Conservation (phyloP, 108 stramenopile genomes). For the Hondaea fermentalgiana region DNA sequence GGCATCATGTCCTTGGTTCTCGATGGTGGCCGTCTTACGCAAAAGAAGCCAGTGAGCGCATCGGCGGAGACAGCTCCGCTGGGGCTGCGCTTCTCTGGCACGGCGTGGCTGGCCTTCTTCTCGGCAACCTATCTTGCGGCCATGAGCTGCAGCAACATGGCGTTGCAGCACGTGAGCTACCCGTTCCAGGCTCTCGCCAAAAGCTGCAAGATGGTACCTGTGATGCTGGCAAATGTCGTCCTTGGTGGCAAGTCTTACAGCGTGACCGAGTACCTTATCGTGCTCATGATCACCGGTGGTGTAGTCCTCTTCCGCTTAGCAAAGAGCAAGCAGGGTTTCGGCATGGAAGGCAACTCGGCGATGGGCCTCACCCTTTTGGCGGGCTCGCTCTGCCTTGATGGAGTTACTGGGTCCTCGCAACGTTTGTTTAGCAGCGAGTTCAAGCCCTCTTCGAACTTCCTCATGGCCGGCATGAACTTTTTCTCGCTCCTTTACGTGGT, state of each 20-base stretch:
- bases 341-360: conserved; percentile 25
- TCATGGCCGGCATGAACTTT: conserved; percentile 78
- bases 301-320: conserved; percentile 58
- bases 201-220: conserved; percentile 81
- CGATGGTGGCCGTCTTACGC: not conserved
- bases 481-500: conserved; percentile 54
- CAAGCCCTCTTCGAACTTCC: conserved; percentile 62
- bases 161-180: conserved; percentile 62
- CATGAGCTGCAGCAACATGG: conserved; percentile 58
- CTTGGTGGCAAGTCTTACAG: conserved; percentile 32
- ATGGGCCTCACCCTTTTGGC: conserved; percentile 56
- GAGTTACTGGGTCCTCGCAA: conserved; percentile 63
- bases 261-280: conserved; percentile 40
- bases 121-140: conserved; percentile 30
- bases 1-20: not conserved
- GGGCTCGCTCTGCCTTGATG: conserved; percentile 65
- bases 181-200: conserved; percentile 80
- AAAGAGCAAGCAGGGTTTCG: conserved; percentile 34
- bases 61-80: not conserved
- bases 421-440: conserved; percentile 43
- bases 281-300: conserved; percentile 55
- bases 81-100: not conserved
- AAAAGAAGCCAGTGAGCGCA: not conserved
- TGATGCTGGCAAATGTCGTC: conserved; percentile 29
- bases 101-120: not conserved